phyloP scores from a whole-genome alignment of 306 rosid genomes.

The Pachyrhizus erosus region DNA sequence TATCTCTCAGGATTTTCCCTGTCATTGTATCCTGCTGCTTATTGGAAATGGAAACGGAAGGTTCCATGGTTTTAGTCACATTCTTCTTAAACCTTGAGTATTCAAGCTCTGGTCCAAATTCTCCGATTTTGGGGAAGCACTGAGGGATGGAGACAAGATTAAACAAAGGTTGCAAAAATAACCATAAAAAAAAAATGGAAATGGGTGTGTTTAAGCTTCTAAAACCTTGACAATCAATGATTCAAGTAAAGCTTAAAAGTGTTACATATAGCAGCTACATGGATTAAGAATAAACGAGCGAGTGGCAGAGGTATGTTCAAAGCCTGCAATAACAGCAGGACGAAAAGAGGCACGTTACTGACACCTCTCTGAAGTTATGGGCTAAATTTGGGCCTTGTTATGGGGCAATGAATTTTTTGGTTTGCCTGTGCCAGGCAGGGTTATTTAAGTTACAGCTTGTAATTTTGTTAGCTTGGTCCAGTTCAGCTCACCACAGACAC shows the following conservation, averaged over 20 bases:
- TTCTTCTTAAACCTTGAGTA: not conserved
- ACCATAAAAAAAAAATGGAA: not conserved
- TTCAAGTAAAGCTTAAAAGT: not conserved
- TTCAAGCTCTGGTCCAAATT: not conserved
- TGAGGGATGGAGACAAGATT: not conserved
- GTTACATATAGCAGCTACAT: not conserved
- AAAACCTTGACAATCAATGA: not conserved
- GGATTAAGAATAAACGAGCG: not conserved
- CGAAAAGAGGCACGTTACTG: not conserved
- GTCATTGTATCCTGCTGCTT: too few relatives aligned
- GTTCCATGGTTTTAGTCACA: not conserved
- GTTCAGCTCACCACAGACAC: not conserved
- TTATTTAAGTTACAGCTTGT: not conserved
- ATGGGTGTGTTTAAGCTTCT: not conserved
- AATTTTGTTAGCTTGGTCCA: not conserved
- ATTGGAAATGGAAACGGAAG: too few relatives aligned
- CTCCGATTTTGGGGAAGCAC: not conserved
- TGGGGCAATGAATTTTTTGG: not conserved
- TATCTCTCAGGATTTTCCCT: too few relatives aligned
- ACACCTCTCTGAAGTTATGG: not conserved
- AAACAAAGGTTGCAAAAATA: not conserved
- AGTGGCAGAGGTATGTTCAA: not conserved
- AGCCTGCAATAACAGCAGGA: not conserved
- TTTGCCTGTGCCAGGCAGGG: not conserved
- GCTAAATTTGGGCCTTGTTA: not conserved